Conservation (phyloP, 352 stramenopile genomes). For the Phytophthora vignae region DNA sequence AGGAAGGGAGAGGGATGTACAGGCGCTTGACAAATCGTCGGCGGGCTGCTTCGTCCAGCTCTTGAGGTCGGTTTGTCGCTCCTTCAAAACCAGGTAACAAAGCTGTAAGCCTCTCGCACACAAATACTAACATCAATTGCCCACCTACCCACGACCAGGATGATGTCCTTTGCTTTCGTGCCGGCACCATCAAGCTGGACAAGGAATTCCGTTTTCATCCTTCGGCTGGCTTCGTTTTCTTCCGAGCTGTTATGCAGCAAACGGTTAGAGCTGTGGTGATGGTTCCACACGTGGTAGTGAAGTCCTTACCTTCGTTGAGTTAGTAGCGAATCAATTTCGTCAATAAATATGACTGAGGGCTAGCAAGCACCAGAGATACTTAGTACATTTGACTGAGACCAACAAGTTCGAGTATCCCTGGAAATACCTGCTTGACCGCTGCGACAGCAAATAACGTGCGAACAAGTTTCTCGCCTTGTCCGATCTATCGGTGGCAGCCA, state of each 20-base stretch:
- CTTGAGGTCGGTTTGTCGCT: slow-evolving; percentile 97
- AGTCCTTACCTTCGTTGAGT: slow-evolving; percentile 90
- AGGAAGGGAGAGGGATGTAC: slow-evolving; percentile 96
- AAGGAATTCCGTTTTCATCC: slow-evolving; percentile 99
- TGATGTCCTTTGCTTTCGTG: slow-evolving; percentile 91
- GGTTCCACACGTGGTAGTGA: neutral
- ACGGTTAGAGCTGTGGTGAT: slow-evolving; percentile 11
- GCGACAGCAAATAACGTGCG: slow-evolving; percentile 97
- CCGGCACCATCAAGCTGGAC: slow-evolving; percentile 97
- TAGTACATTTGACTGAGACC: neutral
- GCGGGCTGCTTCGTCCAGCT: slow-evolving; percentile 97
- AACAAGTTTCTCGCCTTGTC: slow-evolving; percentile 98
- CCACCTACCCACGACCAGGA: slow-evolving; percentile 84
- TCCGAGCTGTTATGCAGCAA: slow-evolving; percentile 68
- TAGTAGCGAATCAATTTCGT: slow-evolving; percentile 99
- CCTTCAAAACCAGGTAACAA: slow-evolving; percentile 47
- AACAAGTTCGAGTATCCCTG: neutral
- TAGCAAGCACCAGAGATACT: slow-evolving; percentile 35
- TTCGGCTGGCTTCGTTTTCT: slow-evolving; percentile 97
- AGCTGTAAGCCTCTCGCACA: neutral
- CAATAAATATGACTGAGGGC: slow-evolving; percentile 99
- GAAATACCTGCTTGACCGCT: slow-evolving; percentile 82
- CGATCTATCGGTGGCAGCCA: slow-evolving; percentile 78
- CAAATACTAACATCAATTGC: neutral
- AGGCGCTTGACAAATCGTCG: slow-evolving; percentile 97